Base-by-base conservation (phyloP, 225 moss, liverwort and hornwort species). In the Rhytidiadelphus loreus region DNA sequence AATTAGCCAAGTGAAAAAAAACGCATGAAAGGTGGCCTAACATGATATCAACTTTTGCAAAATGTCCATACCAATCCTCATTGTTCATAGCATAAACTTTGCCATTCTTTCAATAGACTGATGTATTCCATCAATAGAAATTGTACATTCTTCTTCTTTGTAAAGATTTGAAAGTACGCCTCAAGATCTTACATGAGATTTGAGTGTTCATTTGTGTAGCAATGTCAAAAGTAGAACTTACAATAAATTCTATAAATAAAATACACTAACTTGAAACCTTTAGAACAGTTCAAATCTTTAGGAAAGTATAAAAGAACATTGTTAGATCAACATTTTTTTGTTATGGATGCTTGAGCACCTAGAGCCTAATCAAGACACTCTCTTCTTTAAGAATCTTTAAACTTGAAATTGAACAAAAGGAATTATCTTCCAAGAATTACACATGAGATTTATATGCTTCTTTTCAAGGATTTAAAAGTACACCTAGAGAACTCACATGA, bases 11-110 rank as follows among this genome's bases (percentile, higher is more conserved):
- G 37, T 85, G 25, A 13, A 17, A 3, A n/a, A 29, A 43, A 30
- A 19, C 4, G 3, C 21, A 12, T 44, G 18, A 84, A 58, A 65
- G 10, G 16, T 53, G 4, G 20, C 9, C 16, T 23, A 24, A 63
- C 5, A 24, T 62, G 46, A 33, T 32, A 73, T 32, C 77, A 43
- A 80, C 41, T 74, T 89, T 82, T 89, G 86, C 56, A 87, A 89
- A 85, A 85, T 88, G 43, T 93, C 80, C 83, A 87, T 68, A 46
- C 71, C 58, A 53, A 87, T 91, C 87, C 50, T 65, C 87, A 83
- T 77, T 70, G 22, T 43, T 86, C 12, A 83, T 17, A n/a, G 8
- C 14, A 17, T 50, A 15, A 80, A 85, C 17, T 29, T 11, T 57
- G 39, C 41, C 32, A 20, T 58, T 57, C 24, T 83, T 74, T 84